Conservation (phyloP, 2,329 filamentous ascomycete genomes). For the Arthroderma sp. region DNA sequence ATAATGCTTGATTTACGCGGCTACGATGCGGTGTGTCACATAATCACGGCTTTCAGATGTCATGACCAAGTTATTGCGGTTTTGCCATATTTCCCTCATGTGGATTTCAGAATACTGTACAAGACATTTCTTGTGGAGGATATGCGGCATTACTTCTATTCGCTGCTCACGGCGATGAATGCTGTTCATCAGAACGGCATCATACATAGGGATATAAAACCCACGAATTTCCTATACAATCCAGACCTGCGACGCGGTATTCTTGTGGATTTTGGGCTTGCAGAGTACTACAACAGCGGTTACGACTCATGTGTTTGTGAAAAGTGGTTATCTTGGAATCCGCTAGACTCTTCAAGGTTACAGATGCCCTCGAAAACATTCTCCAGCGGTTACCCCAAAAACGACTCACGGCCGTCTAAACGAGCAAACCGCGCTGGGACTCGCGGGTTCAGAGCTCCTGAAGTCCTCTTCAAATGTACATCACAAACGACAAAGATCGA, state of each 20-base stretch:
- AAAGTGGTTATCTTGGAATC: too few relatives aligned
- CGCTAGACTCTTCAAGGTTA: too few relatives aligned
- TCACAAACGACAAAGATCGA: conserved; percentile 89
- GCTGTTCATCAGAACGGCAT: conserved; percentile 76
- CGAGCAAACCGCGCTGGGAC: conserved; percentile 92
- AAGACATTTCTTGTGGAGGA: conserved; percentile 75
- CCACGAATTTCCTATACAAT: conserved; percentile 94
- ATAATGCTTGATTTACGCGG: conserved; percentile 75
- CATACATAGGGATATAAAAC: conserved; percentile 90
- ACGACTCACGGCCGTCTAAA: conserved; percentile 73
- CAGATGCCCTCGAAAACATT: conserved; percentile 10
- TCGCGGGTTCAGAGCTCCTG: conserved; percentile 85
- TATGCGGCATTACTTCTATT: conserved; percentile 79
- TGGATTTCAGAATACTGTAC: conserved; percentile 86
- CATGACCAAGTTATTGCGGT: conserved; percentile 92
- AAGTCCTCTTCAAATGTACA: conserved; percentile 94
- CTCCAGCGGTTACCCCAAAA: conserved; percentile 67
- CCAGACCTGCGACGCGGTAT: conserved; percentile 64
- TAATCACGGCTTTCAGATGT: conserved; percentile 92
- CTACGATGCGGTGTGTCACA: conserved; percentile 75
- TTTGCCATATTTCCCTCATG: conserved; percentile 87
- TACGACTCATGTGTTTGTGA: too few relatives aligned
- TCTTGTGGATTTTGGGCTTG: conserved; percentile 96
- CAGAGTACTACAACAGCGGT: conserved; percentile 41
- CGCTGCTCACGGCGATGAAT: conserved; percentile 70